phyloP scores from a whole-genome alignment of 305 asterid genomes.

The Salvia sclarea region DNA sequence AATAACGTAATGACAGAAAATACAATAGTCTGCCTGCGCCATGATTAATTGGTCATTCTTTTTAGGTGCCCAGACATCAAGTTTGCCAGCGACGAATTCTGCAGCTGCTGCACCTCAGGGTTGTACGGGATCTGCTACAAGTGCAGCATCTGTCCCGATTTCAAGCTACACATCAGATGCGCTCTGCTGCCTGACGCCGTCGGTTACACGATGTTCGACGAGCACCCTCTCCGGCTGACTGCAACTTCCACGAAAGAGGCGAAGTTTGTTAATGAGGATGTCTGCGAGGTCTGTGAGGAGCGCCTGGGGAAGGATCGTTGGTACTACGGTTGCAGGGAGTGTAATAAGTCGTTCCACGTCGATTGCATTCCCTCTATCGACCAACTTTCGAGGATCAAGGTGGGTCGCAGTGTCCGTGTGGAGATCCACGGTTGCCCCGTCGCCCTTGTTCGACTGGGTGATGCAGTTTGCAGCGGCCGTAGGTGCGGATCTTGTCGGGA shows the following conservation, averaged over 20 bases:
- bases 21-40: no score
- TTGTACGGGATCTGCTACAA: background rate
- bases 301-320: background rate
- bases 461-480: background rate
- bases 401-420: background rate
- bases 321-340: constrained; percentile 12
- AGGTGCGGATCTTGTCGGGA: constrained; percentile 6
- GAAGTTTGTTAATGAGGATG: background rate
- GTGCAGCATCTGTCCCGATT: background rate
- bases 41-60: no score
- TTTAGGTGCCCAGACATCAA: background rate
- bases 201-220: background rate
- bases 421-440: constrained; percentile 1
- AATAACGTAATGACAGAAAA: no score
- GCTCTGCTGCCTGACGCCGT: background rate
- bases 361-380: background rate
- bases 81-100: background rate
- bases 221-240: background rate
- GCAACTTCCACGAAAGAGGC: no score
- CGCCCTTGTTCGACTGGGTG: background rate
- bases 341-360: constrained; percentile 14
- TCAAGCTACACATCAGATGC: background rate
- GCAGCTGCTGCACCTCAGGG: background rate
- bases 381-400: constrained; percentile 7
- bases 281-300: constrained; percentile 29